Conservation (phyloP, 495 filamentous ascomycete species). For the Parmelia sp. region DNA sequence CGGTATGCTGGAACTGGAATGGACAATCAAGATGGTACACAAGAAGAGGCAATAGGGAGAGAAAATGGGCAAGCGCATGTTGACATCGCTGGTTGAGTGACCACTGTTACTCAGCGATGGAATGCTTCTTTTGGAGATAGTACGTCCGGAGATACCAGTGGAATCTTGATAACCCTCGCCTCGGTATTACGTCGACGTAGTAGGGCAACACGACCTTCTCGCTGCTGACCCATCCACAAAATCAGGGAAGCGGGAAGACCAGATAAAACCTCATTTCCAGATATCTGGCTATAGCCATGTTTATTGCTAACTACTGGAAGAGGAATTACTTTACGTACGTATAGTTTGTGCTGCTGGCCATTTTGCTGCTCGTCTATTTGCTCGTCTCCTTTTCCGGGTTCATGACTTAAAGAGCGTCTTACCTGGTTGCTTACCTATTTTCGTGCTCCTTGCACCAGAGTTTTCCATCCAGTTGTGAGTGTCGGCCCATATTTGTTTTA, state of each 20-base stretch:
- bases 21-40: background rate
- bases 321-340: background rate
- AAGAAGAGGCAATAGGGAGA: background rate
- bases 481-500: background rate
- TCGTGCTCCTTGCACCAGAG: background rate
- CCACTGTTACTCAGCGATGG: background rate
- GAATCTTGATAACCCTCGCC: background rate
- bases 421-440: background rate
- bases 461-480: background rate
- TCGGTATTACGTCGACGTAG: background rate
- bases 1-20: constrained; percentile 53
- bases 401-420: background rate
- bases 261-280: background rate
- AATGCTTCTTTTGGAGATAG: background rate
- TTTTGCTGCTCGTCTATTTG: background rate
- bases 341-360: background rate
- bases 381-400: background rate
- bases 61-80: background rate
- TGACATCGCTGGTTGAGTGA: constrained; percentile 13
- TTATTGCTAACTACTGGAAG: background rate
- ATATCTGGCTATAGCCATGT: background rate
- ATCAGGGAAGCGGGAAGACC: background rate
- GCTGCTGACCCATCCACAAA: background rate
- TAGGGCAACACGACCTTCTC: background rate
- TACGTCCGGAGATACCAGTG: background rate